Evolutionary conservation across 768 basidiomycete genomes (phyloP).

Genomic region (Pilatotrama ljubarskyi): DNA sequence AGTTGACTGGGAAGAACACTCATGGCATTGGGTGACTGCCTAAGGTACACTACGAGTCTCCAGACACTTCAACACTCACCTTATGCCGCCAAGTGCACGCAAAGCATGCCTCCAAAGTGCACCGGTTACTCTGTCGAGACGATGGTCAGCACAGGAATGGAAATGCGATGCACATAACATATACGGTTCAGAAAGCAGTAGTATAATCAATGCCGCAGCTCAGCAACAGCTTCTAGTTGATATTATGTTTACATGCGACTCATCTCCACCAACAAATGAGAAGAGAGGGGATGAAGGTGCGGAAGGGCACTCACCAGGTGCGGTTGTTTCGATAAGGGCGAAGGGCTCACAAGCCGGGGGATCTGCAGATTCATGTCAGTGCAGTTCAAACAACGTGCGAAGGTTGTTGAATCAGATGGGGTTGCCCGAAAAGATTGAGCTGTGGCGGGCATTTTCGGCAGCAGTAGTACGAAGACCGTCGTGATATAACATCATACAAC

Average conservation of each 20-base stretch:
- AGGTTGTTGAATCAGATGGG: slow-evolving; percentile 56
- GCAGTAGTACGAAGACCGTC: slow-evolving; percentile 86
- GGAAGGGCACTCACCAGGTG: not conserved
- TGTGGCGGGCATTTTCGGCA: slow-evolving; percentile 95
- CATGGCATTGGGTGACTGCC: no score
- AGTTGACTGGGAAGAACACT: no score
- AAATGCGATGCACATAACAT: not conserved
- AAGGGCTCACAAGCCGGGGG: not conserved
- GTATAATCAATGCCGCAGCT: slow-evolving; percentile 66
- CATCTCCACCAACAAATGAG: slow-evolving; percentile 37
- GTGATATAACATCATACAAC: slow-evolving; percentile 75
- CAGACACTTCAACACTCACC: no score
- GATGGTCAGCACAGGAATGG: not conserved
- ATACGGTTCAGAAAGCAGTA: slow-evolving; percentile 18
- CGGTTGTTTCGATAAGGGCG: not conserved
- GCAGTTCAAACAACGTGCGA: not conserved
- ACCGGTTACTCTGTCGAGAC: not conserved
- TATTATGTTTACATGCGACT: slow-evolving; percentile 48
- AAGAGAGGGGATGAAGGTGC: not conserved
- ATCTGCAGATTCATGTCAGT: slow-evolving; percentile 4
- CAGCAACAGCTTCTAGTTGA: slow-evolving; percentile 93
- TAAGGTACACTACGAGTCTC: no score
- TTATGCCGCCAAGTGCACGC: no score
- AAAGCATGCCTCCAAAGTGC: no score
- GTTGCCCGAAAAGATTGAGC: slow-evolving; percentile 82